These are phyloP conservation scores for Zizania latifolia DNA, from an alignment of 176 grass and related monocot genomes.

Conservation along the genomic window DNA sequence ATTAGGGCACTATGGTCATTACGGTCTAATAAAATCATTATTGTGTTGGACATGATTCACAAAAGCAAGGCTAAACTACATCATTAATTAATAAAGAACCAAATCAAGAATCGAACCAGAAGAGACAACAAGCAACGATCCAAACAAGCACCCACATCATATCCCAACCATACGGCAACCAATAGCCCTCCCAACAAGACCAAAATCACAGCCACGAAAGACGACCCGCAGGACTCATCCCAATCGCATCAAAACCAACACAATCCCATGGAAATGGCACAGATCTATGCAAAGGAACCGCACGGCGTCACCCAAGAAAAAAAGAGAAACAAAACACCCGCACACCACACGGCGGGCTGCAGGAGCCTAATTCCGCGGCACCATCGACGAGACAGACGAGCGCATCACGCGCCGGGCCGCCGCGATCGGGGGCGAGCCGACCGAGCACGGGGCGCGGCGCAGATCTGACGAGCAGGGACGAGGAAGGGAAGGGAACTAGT, in stretches of 20 bases:
- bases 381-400: neutral
- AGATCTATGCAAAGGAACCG: neutral
- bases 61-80: neutral
- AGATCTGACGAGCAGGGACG: slow-evolving; percentile 4
- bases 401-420: neutral
- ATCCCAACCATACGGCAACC: neutral
- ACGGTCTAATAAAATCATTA: neutral
- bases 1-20: neutral
- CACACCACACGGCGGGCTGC: neutral
- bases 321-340: neutral
- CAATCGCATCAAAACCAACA: neutral
- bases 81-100: neutral
- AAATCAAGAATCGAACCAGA: neutral
- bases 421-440: neutral
- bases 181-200: neutral
- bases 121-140: neutral
- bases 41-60: neutral
- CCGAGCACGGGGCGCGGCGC: neutral
- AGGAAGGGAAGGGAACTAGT: no score
- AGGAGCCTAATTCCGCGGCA: neutral
- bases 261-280: neutral
- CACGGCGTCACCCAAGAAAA: neutral
- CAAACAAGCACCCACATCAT: neutral
- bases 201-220: neutral
- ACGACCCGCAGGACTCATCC: neutral